Percentiles rank a stretch among this genome's conserved stretches.
phyloP scores from a whole-genome alignment of 495 filamentous ascomycete species.

The Neurospora sp. region DNA sequence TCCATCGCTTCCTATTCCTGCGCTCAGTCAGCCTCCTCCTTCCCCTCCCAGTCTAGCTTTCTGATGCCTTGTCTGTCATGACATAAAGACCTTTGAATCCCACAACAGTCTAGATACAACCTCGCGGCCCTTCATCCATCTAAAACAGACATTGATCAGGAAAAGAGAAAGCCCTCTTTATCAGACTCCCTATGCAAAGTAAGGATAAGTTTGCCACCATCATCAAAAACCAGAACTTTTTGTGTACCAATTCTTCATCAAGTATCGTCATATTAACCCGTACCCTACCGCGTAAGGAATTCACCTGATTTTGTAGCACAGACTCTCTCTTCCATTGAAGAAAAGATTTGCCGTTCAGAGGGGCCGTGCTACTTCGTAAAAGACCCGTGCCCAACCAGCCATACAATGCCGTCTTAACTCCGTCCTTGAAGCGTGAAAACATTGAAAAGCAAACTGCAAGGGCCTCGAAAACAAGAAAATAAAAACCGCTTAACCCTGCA shows the following conservation, averaged over 20 bases:
- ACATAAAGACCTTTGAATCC: background rate
- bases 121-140: background rate
- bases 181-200: background rate
- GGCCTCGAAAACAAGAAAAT: background rate
- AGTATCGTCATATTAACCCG: background rate
- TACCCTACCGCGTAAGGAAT: background rate
- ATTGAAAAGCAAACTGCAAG: constrained; percentile 5
- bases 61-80: background rate
- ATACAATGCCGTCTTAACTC: constrained; percentile 4
- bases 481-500: constrained; percentile 25
- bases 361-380: background rate
- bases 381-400: constrained; percentile 3
- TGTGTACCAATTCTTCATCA: background rate
- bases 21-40: background rate
- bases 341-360: background rate
- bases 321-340: background rate
- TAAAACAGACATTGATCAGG: background rate
- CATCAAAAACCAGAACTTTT: background rate
- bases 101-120: background rate
- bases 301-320: background rate
- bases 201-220: background rate
- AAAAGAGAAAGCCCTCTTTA: background rate
- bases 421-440: constrained; percentile 1
- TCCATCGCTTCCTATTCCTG: background rate
- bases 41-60: background rate